Evolutionary conservation across 345 rosid species (phyloP).

Genomic region (Syzygium aqueum): DNA sequence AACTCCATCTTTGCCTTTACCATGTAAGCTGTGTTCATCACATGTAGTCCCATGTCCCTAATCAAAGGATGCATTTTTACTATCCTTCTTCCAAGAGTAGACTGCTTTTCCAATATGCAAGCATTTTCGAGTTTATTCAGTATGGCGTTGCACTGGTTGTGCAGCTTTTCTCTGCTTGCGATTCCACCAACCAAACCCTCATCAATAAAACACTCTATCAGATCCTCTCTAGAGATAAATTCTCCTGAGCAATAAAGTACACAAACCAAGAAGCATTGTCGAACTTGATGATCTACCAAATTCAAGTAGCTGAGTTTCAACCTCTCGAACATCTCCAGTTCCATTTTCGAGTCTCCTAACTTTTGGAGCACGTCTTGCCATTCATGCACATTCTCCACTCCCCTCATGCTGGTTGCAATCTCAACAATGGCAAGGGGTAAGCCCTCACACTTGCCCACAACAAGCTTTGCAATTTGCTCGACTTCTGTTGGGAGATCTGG

Average conservation of each 20-base stretch:
- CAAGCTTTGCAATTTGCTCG: background rate
- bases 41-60: background rate
- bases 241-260: background rate
- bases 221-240: background rate
- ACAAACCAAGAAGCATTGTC: background rate
- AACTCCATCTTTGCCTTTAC: background rate
- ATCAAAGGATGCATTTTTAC: background rate
- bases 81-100: background rate
- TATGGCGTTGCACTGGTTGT: background rate
- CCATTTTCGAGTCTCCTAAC: background rate
- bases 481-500: background rate
- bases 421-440: constrained; percentile 10
- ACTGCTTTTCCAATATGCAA: background rate
- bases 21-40: background rate
- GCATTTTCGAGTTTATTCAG: background rate
- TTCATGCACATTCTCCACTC: background rate
- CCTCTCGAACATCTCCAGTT: background rate
- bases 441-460: background rate
- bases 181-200: background rate
- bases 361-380: constrained; percentile 3
- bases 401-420: constrained; percentile 11
- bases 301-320: background rate
- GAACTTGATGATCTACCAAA: background rate
- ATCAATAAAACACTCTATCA: background rate
- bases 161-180: background rate